phyloP scores from a whole-genome alignment of 164 flowering plant genomes.

The Vitis rotundifolia region DNA sequence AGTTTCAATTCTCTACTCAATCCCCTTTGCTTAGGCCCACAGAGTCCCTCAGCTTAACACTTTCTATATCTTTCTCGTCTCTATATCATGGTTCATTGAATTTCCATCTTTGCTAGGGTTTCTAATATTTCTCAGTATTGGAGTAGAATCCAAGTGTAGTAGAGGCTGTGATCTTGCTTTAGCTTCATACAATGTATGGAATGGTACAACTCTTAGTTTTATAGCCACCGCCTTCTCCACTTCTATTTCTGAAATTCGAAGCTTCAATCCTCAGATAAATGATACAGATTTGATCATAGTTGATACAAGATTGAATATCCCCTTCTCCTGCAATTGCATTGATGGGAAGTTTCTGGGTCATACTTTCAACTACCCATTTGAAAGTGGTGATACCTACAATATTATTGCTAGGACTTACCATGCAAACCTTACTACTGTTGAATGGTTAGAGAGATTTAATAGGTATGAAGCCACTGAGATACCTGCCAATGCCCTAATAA shows the following conservation, averaged over 20 bases:
- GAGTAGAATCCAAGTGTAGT: too few relatives aligned
- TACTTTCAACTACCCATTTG: constrained; percentile 2
- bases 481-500: constrained; percentile 19
- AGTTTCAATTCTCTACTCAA: too few relatives aligned
- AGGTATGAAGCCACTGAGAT: constrained; percentile 10
- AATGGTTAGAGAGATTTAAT: constrained; percentile 9
- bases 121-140: too few relatives aligned
- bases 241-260: background rate
- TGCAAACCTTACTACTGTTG: constrained; percentile 28
- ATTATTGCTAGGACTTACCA: constrained; percentile 13
- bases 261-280: constrained; percentile 28
- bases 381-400: constrained; percentile 14
- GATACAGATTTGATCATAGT: constrained; percentile 18
- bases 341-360: constrained; percentile 23
- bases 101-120: too few relatives aligned
- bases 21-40: too few relatives aligned
- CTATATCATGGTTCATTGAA: too few relatives aligned
- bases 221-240: constrained; percentile 13
- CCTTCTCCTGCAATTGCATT: constrained; percentile 46
- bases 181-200: too few relatives aligned
- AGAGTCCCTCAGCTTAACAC: too few relatives aligned
- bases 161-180: too few relatives aligned
- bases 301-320: constrained; percentile 27
- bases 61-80: too few relatives aligned
- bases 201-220: constrained; percentile 14